These are phyloP conservation scores for Tritrichomonas foetus DNA, from an alignment of 208 protist species.

Conservation along the genomic window DNA sequence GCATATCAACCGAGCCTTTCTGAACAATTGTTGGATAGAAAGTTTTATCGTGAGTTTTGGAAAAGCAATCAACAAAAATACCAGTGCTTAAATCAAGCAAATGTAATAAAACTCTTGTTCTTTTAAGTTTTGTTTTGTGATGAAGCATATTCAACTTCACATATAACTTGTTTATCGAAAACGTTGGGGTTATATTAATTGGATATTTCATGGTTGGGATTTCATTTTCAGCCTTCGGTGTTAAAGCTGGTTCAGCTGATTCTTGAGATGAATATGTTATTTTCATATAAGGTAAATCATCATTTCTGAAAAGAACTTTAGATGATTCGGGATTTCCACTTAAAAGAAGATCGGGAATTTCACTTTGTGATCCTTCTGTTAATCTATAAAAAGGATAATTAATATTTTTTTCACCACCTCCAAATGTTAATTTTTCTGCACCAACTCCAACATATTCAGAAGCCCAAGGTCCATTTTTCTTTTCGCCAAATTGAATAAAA, in stretches of 20 bases:
- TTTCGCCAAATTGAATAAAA: not conserved
- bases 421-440: not conserved
- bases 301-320: not conserved
- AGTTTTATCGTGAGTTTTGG: not conserved
- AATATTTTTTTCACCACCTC: no score
- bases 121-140: slow-evolving; percentile 1
- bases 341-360: not conserved
- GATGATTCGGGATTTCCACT: not conserved
- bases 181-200: not conserved
- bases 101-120: not conserved
- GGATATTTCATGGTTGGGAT: not conserved
- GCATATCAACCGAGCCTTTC: not conserved
- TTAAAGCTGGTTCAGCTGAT: no score
- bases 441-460: not conserved
- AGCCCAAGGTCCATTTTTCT: not conserved
- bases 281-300: not conserved
- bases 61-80: not conserved
- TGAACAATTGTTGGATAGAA: not conserved
- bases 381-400: not conserved
- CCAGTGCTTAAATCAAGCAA: not conserved
- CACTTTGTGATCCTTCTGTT: not conserved
- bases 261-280: not conserved
- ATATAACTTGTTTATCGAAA: not conserved
- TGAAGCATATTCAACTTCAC: not conserved
- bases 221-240: no score